A percentile compares a stretch with the other conserved stretches of the same genome.
phyloP scores from a whole-genome alignment of 495 filamentous ascomycete species.

The Aspergillus campestris region DNA sequence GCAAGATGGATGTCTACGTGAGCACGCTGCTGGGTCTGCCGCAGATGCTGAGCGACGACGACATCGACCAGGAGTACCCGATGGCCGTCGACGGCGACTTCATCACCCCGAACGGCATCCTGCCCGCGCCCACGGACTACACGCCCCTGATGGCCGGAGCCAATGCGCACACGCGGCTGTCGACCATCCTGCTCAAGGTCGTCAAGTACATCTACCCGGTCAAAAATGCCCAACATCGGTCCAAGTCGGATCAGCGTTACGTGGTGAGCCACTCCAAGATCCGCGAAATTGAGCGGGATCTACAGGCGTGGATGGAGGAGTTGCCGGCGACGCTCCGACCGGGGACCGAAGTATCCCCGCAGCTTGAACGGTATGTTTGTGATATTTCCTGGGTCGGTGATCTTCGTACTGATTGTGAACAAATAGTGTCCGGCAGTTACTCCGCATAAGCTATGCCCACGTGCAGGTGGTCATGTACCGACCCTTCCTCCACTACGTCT shows the following conservation, averaged over 20 bases:
- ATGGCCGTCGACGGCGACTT: slow-evolving; percentile 83
- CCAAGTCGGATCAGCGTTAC: slow-evolving; percentile 55
- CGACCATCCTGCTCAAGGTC: slow-evolving; percentile 73
- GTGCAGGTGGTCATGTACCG: slow-evolving; percentile 94
- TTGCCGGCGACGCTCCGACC: slow-evolving; percentile 68
- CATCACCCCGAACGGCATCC: slow-evolving; percentile 70
- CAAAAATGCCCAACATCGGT: slow-evolving; percentile 50
- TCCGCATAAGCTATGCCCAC: slow-evolving; percentile 82
- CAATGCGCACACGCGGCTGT: slow-evolving; percentile 76
- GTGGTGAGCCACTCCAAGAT: slow-evolving; percentile 84
- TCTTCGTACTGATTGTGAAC: slow-evolving; percentile 2
- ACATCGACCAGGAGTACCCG: slow-evolving; percentile 86
- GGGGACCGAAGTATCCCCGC: slow-evolving; percentile 60
- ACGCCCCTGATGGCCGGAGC: slow-evolving; percentile 70
- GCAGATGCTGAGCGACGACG: slow-evolving; percentile 73
- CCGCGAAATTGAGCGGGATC: slow-evolving; percentile 79
- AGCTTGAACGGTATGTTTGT: slow-evolving; percentile 63
- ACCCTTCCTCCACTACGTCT: slow-evolving; percentile 92
- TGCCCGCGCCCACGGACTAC: slow-evolving; percentile 62
- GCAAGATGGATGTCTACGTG: slow-evolving; percentile 92
- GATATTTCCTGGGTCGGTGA: not conserved
- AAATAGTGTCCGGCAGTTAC: slow-evolving; percentile 69
- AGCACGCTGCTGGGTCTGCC: slow-evolving; percentile 83
- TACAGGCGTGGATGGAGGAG: slow-evolving; percentile 75
- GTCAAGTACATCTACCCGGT: slow-evolving; percentile 86